These are phyloP conservation scores for Aspergillus transmontanensis DNA, from an alignment of 2,329 filamentous ascomycete genomes.

Conservation along the genomic window DNA sequence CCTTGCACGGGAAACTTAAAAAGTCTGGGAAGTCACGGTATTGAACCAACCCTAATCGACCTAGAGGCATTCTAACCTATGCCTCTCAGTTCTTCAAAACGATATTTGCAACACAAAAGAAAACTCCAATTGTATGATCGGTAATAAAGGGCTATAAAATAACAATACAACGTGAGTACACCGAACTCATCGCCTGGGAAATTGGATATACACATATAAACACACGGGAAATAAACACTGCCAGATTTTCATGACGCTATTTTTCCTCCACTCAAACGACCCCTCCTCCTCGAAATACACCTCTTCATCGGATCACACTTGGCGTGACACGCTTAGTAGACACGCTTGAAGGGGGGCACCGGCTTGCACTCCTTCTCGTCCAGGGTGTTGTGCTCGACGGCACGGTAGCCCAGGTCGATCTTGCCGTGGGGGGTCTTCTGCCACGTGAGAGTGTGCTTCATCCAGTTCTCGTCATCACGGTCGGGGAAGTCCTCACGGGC, in stretches of 20 bases:
- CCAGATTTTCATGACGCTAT: constrained; percentile 36
- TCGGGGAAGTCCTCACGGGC: constrained; percentile 96
- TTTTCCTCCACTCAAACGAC: constrained; percentile 24
- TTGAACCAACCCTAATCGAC: neutral
- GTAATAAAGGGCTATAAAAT: constrained; percentile 30
- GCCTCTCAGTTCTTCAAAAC: neutral
- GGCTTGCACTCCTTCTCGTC: constrained; percentile 96
- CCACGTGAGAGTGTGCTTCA: constrained; percentile 98
- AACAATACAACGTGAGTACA: constrained; percentile 34
- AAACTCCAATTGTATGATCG: constrained; percentile 32
- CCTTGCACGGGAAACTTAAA: neutral
- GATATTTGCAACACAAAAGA: constrained; percentile 21
- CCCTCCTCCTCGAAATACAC: neutral
- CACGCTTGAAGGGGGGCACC: constrained; percentile 89
- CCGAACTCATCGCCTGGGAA: constrained; percentile 39
- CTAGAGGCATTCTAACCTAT: neutral
- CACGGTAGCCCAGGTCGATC: constrained; percentile 83
- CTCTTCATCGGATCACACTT: neutral
- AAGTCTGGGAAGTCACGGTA: neutral
- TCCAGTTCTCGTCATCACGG: constrained; percentile 94
- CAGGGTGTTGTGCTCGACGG: constrained; percentile 78
- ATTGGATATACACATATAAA: constrained; percentile 45
- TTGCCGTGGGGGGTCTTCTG: constrained; percentile 90
- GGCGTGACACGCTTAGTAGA: constrained; percentile 44
- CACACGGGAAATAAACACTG: constrained; percentile 31